A percentile compares a stretch with the other conserved stretches of the same genome.
phyloP scores from a whole-genome alignment of 108 stramenopile species.

The Stephanodiscus triporus region DNA sequence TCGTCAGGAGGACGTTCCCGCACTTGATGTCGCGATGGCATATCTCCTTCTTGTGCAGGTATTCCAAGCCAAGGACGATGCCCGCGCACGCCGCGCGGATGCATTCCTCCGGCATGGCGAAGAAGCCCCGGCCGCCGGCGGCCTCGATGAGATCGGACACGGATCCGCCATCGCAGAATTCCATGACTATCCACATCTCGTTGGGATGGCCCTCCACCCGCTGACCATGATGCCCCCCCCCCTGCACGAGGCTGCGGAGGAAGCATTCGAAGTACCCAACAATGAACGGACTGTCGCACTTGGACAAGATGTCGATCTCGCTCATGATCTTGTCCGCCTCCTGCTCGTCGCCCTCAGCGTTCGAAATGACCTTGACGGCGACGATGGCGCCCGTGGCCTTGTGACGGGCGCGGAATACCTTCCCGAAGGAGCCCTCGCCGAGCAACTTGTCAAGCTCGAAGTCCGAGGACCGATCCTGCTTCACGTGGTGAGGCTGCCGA shows the following conservation, averaged over 20 bases:
- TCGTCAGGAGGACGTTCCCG: slow-evolving; percentile 91
- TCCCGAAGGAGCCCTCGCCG: slow-evolving; percentile 95
- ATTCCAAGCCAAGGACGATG: slow-evolving; percentile 89
- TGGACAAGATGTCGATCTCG: slow-evolving; percentile 89
- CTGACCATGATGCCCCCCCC: slow-evolving; percentile 3
- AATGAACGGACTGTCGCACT: slow-evolving; percentile 88
- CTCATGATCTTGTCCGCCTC: slow-evolving; percentile 70
- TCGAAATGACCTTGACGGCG: slow-evolving; percentile 91
- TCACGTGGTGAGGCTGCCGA: not conserved
- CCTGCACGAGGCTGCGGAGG: slow-evolving; percentile 47
- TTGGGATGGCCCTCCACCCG: slow-evolving; percentile 5
- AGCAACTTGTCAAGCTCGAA: slow-evolving; percentile 51
- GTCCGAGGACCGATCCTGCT: slow-evolving; percentile 26
- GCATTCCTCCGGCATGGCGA: slow-evolving; percentile 69
- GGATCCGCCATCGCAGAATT: slow-evolving; percentile 90
- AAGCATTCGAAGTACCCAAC: slow-evolving; percentile 92
- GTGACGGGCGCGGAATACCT: slow-evolving; percentile 86
- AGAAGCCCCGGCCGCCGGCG: slow-evolving; percentile 60
- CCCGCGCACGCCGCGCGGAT: slow-evolving; percentile 87
- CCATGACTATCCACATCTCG: slow-evolving; percentile 96
- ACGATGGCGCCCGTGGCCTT: slow-evolving; percentile 80
- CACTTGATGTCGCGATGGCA: slow-evolving; percentile 97
- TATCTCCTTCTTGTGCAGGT: slow-evolving; percentile 89
- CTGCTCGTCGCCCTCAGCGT: slow-evolving; percentile 10
- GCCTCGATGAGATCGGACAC: slow-evolving; percentile 86